phyloP scores from a whole-genome alignment of 2,329 filamentous ascomycete species.

The Claviceps sp. region DNA sequence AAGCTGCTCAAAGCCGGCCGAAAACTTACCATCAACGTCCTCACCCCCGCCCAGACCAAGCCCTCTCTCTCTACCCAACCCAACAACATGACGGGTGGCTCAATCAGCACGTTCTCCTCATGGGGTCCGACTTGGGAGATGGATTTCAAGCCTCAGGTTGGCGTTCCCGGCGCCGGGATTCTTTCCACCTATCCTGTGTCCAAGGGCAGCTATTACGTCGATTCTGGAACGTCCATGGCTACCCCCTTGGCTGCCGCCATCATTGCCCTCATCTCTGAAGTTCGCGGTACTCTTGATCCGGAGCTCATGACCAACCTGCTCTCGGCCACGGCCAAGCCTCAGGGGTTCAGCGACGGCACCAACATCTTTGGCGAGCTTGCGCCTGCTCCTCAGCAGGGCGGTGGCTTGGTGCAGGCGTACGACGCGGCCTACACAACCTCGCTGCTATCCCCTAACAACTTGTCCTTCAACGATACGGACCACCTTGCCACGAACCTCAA shows the following conservation, averaged over 20 bases:
- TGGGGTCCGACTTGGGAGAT: conserved; percentile 50
- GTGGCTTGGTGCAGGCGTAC: conserved; percentile 44
- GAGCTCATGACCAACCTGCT: conserved; percentile 33
- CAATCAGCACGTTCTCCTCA: conserved; percentile 36
- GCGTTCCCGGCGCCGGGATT: conserved; percentile 42
- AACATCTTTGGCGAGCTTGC: conserved; percentile 26
- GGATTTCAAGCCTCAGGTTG: conserved; percentile 40
- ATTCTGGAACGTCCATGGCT: conserved; percentile 48
- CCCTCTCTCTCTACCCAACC: conserved; percentile 4
- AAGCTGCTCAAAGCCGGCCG: conserved; percentile 23
- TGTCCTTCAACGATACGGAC: conserved; percentile 51
- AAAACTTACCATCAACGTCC: conserved; percentile 14
- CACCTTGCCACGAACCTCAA: conserved; percentile 33
- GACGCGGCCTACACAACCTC: conserved; percentile 41
- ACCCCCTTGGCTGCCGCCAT: conserved; percentile 41
- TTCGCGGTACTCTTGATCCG: conserved; percentile 35
- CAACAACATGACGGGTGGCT: conserved; percentile 28
- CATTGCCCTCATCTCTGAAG: conserved; percentile 37
- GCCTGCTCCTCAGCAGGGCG: conserved; percentile 47
- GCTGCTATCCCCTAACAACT: conserved; percentile 36
- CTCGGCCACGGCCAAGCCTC: conserved; percentile 33
- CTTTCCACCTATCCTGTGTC: conserved; percentile 39
- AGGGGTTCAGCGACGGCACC: conserved; percentile 31
- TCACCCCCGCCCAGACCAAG: neutral
- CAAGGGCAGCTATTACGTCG: conserved; percentile 34